These are phyloP conservation scores for Malbranchea zuffiana DNA, from an alignment of 2,329 filamentous ascomycete genomes.

Conservation along the genomic window DNA sequence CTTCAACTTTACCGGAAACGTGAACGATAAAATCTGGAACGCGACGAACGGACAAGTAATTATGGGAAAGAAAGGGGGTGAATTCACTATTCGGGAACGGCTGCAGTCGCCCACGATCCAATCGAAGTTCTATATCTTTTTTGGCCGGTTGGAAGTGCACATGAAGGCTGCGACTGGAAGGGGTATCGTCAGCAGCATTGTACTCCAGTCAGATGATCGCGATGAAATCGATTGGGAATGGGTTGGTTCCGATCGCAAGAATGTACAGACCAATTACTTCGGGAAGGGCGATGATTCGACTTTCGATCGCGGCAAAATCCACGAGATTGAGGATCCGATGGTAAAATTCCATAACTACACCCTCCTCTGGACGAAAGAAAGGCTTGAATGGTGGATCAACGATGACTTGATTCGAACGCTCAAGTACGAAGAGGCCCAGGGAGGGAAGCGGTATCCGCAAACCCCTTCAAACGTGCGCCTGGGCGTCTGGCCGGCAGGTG, in stretches of 20 bases:
- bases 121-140: slow-evolving; percentile 97
- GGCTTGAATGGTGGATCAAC: slow-evolving; percentile 56
- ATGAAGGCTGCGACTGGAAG: slow-evolving; percentile 77
- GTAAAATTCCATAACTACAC: slow-evolving; percentile 37
- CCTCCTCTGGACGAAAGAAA: slow-evolving; percentile 55
- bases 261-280: slow-evolving; percentile 81
- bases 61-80: slow-evolving; percentile 61
- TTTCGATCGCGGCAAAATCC: slow-evolving; percentile 77
- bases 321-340: slow-evolving; percentile 51
- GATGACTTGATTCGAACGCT: slow-evolving; percentile 52
- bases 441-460: slow-evolving; percentile 56
- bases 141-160: slow-evolving; percentile 74
- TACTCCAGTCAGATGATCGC: slow-evolving; percentile 82
- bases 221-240: slow-evolving; percentile 85
- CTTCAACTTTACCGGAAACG: slow-evolving; percentile 38
- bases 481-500: slow-evolving; percentile 59
- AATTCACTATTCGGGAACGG: slow-evolving; percentile 63
- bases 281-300: slow-evolving; percentile 80
- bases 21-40: slow-evolving; percentile 60
- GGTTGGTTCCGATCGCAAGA: slow-evolving; percentile 26
- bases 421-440: slow-evolving; percentile 53
- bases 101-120: slow-evolving; percentile 79
- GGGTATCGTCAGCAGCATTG: slow-evolving; percentile 85
- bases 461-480: slow-evolving; percentile 62
- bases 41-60: slow-evolving; percentile 53